Evolutionary conservation across 345 rosid genomes (phyloP).

Genomic region (Citropsis articulata): DNA sequence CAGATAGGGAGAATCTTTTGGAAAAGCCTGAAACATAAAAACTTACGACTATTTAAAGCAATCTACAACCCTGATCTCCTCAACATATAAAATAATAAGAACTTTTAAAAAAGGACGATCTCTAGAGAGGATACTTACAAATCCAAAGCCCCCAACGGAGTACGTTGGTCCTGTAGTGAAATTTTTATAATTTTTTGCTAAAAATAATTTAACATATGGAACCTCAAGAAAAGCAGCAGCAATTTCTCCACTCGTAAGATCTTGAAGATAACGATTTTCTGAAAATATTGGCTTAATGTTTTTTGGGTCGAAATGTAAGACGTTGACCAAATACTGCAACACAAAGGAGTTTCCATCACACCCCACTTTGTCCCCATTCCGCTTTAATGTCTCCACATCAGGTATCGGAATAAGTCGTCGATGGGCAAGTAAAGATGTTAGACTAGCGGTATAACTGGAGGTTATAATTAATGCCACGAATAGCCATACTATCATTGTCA

Average conservation of each 20-base stretch:
- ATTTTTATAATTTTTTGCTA: conserved; percentile 22
- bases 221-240: too few relatives aligned
- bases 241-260: too few relatives aligned
- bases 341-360: too few relatives aligned
- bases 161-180: conserved; percentile 14
- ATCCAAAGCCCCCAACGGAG: conserved; percentile 32
- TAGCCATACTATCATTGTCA: background rate
- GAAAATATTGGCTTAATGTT: too few relatives aligned
- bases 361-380: too few relatives aligned
- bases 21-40: conserved; percentile 14
- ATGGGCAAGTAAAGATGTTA: conserved; percentile 19
- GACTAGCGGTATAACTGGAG: conserved; percentile 25
- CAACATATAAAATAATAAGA: too few relatives aligned
- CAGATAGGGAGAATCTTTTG: conserved; percentile 13
- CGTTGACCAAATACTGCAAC: too few relatives aligned
- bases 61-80: too few relatives aligned
- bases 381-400: conserved; percentile 1
- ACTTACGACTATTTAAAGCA: background rate
- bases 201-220: background rate
- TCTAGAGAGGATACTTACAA: conserved; percentile 11
- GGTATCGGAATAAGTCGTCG: background rate
- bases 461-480: conserved; percentile 24
- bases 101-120: too few relatives aligned
- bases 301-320: too few relatives aligned
- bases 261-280: too few relatives aligned